phyloP scores from a whole-genome alignment of 2,329 filamentous ascomycete species.

The Beauveria sp. region DNA sequence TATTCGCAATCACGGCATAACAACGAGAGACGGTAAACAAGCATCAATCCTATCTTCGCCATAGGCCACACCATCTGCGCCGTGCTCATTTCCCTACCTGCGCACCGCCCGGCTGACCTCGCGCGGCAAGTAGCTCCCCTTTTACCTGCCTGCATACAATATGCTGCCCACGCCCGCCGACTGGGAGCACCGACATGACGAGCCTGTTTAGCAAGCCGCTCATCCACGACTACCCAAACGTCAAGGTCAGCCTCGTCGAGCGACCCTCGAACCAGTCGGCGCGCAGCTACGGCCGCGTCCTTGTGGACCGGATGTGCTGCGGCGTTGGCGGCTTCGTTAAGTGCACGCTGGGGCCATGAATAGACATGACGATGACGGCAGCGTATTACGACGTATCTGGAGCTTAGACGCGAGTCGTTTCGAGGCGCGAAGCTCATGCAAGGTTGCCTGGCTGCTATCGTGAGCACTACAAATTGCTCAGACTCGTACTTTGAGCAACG shows the following conservation, averaged over 20 bases:
- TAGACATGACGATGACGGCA: neutral
- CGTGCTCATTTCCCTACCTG: neutral
- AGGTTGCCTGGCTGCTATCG: neutral
- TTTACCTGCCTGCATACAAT: neutral
- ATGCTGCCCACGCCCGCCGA: neutral
- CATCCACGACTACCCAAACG: constrained; percentile 15
- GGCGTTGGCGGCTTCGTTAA: constrained; percentile 8
- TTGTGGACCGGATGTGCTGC: constrained; percentile 7
- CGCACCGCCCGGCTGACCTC: neutral
- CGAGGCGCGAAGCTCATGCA: neutral
- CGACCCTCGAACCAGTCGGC: constrained; percentile 16
- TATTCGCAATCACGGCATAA: neutral
- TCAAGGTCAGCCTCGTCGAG: constrained; percentile 17
- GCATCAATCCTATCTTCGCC: neutral
- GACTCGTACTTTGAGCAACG: constrained; percentile 21
- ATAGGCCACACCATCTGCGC: neutral
- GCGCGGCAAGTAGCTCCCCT: neutral
- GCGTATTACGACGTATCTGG: constrained; percentile 4
- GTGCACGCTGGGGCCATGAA: constrained; percentile 15
- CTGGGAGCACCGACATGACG: neutral
- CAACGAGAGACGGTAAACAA: neutral
- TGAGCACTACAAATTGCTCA: constrained; percentile 22
- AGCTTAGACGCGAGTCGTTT: constrained; percentile 9
- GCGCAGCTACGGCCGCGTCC: constrained; percentile 17
- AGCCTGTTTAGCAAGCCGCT: constrained; percentile 4